A percentile compares a stretch with the other conserved stretches of the same genome.
Conservation (phyloP, 768 basidiomycete genomes). For the Phaeolepiota aurea region DNA sequence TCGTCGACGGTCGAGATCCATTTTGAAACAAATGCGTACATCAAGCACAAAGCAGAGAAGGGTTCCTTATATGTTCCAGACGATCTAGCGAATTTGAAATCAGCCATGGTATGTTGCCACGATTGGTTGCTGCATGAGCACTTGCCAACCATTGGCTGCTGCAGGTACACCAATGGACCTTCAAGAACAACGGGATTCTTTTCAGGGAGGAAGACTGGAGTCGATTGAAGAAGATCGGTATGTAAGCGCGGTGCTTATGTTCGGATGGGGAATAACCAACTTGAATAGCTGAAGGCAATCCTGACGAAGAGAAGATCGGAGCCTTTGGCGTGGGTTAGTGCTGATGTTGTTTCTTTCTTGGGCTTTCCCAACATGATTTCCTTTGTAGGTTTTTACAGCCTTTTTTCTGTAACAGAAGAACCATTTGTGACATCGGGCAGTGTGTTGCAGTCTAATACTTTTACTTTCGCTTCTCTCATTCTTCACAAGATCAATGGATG, state of each 20-base stretch:
- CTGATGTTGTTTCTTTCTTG: too few species aligned
- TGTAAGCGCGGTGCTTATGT: slow-evolving; percentile 7
- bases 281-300: slow-evolving; percentile 77
- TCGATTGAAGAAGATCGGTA: slow-evolving; percentile 83
- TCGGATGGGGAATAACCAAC: not conserved
- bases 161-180: slow-evolving; percentile 75
- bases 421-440: slow-evolving; percentile 79
- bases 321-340: slow-evolving; percentile 80
- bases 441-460: slow-evolving; percentile 19
- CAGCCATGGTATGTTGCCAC: slow-evolving; percentile 37
- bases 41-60: slow-evolving; percentile 19
- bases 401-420: slow-evolving; percentile 79
- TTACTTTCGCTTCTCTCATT: slow-evolving; percentile 2
- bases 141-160: too few species aligned
- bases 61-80: too few species aligned
- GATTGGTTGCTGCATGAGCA: too few species aligned
- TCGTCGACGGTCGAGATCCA: slow-evolving; percentile 69
- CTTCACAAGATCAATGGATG: slow-evolving; percentile 80
- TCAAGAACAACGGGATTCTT: slow-evolving; percentile 79
- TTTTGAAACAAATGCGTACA: slow-evolving; percentile 57
- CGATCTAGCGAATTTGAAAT: slow-evolving; percentile 56
- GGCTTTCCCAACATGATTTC: too few species aligned
- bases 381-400: slow-evolving; percentile 57
- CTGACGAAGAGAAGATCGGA: slow-evolving; percentile 91
- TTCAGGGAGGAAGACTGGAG: slow-evolving; percentile 88